Percentiles rank a stretch among this genome's conserved stretches.
Conservation (phyloP, 2,329 filamentous ascomycete species). For the Clarireedia monteithiana region DNA sequence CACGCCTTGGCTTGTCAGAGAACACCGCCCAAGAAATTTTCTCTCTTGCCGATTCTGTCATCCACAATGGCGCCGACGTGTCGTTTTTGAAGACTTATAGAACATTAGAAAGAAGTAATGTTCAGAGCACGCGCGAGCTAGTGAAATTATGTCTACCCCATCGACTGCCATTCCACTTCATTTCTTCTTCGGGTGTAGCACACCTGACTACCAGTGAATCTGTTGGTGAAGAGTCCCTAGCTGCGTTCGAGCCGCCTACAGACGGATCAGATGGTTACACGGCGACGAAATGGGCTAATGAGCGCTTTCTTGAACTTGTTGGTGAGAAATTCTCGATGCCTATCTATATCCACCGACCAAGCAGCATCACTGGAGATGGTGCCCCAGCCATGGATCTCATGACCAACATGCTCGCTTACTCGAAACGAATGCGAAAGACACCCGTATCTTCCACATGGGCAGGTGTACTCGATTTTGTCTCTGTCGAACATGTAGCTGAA, state of each 20-base stretch:
- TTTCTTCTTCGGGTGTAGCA: constrained; percentile 28
- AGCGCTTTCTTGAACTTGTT: constrained; percentile 28
- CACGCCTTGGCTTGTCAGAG: background rate
- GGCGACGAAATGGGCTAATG: constrained; percentile 31
- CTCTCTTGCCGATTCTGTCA: constrained; percentile 36
- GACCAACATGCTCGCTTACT: background rate
- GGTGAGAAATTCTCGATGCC: background rate
- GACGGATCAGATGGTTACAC: constrained; percentile 27
- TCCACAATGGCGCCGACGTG: constrained; percentile 42
- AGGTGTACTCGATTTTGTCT: background rate
- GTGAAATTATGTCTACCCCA: constrained; percentile 16
- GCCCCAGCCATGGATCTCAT: background rate
- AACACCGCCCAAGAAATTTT: no score
- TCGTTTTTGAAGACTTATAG: constrained; percentile 32
- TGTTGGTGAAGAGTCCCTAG: no score
- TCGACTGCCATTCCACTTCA: constrained; percentile 30
- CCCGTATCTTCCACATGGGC: background rate
- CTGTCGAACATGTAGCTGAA: background rate
- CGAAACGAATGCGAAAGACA: background rate
- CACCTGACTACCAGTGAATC: no score
- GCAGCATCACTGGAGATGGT: background rate
- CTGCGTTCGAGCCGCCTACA: no score
- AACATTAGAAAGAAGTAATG: constrained; percentile 29
- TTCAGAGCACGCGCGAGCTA: constrained; percentile 27
- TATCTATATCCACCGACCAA: background rate